Percentiles rank a stretch among this genome's conserved stretches.
Conservation (phyloP, 2,329 filamentous ascomycete species). For the Penicillium fuscoglaucum region DNA sequence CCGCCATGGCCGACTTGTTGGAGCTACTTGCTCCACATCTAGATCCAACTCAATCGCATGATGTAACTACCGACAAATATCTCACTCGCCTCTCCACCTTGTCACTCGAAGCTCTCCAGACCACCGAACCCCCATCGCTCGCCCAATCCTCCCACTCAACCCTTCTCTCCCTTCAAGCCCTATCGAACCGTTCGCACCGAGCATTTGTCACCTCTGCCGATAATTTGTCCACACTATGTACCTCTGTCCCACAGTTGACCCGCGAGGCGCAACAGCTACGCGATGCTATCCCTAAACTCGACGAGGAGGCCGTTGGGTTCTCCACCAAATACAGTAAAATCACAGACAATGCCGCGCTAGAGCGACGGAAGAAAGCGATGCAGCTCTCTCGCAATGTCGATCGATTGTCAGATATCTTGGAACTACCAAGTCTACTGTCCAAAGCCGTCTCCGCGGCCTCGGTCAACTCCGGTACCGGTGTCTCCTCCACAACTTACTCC, state of each 20-base stretch:
- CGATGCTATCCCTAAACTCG: slow-evolving; percentile 73
- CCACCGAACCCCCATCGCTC: slow-evolving; percentile 76
- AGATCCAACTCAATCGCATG: slow-evolving; percentile 40
- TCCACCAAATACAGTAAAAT: slow-evolving; percentile 78
- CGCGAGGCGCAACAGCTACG: slow-evolving; percentile 66
- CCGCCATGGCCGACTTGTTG: slow-evolving; percentile 68
- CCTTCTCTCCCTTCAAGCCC: slow-evolving; percentile 77
- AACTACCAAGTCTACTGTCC: slow-evolving; percentile 80
- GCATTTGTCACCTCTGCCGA: slow-evolving; percentile 77
- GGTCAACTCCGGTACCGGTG: slow-evolving; percentile 38
- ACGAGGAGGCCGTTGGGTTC: slow-evolving; percentile 75
- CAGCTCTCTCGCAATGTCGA: slow-evolving; percentile 84
- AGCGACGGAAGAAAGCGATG: slow-evolving; percentile 74
- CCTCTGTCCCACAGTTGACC: slow-evolving; percentile 70
- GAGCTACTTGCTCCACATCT: slow-evolving; percentile 69
- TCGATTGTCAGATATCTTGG: slow-evolving; percentile 83
- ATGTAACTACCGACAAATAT: slow-evolving; percentile 57
- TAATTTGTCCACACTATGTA: slow-evolving; percentile 70
- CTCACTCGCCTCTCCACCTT: slow-evolving; percentile 76
- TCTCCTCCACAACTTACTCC: slow-evolving; percentile 70
- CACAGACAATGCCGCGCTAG: slow-evolving; percentile 67
- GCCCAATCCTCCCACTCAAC: slow-evolving; percentile 77
- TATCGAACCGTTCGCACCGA: slow-evolving; percentile 87
- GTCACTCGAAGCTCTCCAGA: slow-evolving; percentile 69
- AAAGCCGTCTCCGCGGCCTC: slow-evolving; percentile 60